Evolutionary conservation across 108 stramenopile genomes (phyloP).

Genomic region (Skeletonema tropicum): DNA sequence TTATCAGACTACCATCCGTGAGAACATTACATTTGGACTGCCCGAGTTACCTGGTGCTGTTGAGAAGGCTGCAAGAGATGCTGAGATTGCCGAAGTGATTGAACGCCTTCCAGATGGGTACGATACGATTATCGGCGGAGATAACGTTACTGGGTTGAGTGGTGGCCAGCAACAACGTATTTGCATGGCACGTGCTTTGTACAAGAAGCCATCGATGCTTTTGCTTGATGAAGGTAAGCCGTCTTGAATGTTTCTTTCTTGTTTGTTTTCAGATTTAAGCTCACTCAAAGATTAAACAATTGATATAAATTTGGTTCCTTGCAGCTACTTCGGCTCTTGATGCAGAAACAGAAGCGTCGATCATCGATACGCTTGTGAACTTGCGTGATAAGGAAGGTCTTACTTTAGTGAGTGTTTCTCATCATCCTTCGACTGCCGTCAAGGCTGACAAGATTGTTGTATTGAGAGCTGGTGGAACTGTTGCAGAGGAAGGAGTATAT

Average conservation of each 20-base stretch:
- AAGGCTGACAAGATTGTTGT: constrained; percentile 70
- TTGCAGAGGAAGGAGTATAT: constrained; percentile 63
- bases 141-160: not conserved
- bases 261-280: too few species aligned
- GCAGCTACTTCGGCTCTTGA: constrained; percentile 49
- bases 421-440: constrained; percentile 56
- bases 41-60: not conserved
- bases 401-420: constrained; percentile 46
- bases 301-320: not conserved
- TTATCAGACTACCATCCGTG: constrained; percentile 11
- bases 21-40: constrained; percentile 18
- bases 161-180: constrained; percentile 12
- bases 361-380: constrained; percentile 12
- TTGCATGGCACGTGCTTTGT: constrained; percentile 50
- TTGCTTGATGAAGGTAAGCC: constrained; percentile 37
- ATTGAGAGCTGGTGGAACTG: constrained; percentile 36
- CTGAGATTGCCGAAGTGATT: constrained; percentile 16
- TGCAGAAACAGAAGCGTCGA: constrained; percentile 2
- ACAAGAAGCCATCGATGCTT: constrained; percentile 27
- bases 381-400: constrained; percentile 16
- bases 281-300: too few species aligned
- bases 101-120: constrained; percentile 15
- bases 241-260: too few species aligned
- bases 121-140: constrained; percentile 17
- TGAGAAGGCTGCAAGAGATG: constrained; percentile 4